Conservation (phyloP, 2,329 filamentous ascomycete genomes). For the Phialophora tarda region DNA sequence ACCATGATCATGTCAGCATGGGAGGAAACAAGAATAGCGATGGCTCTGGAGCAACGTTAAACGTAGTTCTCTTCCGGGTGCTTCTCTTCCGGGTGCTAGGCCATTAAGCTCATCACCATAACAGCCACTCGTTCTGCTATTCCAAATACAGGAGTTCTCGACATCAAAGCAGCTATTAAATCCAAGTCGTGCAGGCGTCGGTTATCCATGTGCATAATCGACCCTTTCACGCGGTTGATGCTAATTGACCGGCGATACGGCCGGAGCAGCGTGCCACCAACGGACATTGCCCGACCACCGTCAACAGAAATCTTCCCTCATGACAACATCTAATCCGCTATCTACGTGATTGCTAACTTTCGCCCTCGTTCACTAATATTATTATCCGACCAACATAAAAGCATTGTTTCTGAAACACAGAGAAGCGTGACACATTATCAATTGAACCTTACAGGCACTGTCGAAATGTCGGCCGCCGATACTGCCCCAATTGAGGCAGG, state of each 20-base stretch:
- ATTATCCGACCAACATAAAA: not conserved
- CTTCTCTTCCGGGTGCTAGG: not conserved
- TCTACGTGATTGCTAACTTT: slow-evolving; percentile 6
- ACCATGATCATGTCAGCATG: not conserved
- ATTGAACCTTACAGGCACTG: not conserved
- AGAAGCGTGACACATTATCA: not conserved
- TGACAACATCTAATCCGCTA: slow-evolving; percentile 2
- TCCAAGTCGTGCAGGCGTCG: not conserved
- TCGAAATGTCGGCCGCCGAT: slow-evolving; percentile 27
- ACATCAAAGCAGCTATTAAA: not conserved
- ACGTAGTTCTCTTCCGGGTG: not conserved
- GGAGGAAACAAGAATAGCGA: not conserved
- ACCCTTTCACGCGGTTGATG: not conserved
- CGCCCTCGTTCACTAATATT: not conserved
- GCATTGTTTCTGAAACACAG: not conserved
- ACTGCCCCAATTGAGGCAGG: slow-evolving; percentile 30
- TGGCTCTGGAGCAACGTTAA: not conserved
- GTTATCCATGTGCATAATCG: not conserved
- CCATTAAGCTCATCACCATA: not conserved
- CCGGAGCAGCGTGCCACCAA: not conserved
- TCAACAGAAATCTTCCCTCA: not conserved
- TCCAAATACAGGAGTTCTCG: not conserved
- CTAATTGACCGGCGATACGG: not conserved
- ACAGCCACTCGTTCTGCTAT: not conserved
- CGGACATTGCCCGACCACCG: slow-evolving; percentile 9